These are phyloP conservation scores for Karstenula rhodostoma DNA, from an alignment of 2,329 filamentous ascomycete genomes.

Conservation along the genomic window DNA sequence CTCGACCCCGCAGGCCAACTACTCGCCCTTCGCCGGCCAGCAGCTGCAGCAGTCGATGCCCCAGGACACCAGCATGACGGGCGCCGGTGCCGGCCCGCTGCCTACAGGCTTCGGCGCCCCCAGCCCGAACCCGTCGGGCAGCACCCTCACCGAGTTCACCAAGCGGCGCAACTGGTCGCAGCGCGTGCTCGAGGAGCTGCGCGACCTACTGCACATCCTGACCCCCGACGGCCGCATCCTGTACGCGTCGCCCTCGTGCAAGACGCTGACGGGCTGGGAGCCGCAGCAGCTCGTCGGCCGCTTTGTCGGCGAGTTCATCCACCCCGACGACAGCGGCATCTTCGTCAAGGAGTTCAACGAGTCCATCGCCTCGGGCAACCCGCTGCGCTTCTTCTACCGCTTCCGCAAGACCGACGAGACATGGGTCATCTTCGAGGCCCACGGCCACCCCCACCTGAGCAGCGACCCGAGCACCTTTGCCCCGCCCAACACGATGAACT, in stretches of 20 bases:
- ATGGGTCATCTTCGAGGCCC: constrained; percentile 86
- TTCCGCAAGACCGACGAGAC: constrained; percentile 77
- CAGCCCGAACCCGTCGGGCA: constrained; percentile 54
- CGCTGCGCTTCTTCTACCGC: constrained; percentile 85
- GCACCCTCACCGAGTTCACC: constrained; percentile 70
- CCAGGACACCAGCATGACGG: constrained; percentile 48
- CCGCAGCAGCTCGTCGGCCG: constrained; percentile 74
- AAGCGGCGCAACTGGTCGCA: constrained; percentile 83
- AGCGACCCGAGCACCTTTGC: constrained; percentile 70
- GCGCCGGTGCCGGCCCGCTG: constrained; percentile 63
- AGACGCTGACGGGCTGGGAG: constrained; percentile 77
- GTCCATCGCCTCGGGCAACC: constrained; percentile 81
- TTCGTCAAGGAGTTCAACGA: constrained; percentile 91
- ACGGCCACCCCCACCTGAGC: constrained; percentile 89
- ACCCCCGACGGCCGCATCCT: constrained; percentile 83
- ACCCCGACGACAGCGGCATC: constrained; percentile 82
- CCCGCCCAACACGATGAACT: constrained; percentile 69
- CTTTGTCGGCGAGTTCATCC: constrained; percentile 82
- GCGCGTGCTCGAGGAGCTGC: constrained; percentile 86
- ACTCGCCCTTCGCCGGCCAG: constrained; percentile 34
- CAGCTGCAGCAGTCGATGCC: constrained; percentile 35
- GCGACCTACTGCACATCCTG: constrained; percentile 87
- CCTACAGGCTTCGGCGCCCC: constrained; percentile 62
- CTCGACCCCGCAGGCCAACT: constrained; percentile 29
- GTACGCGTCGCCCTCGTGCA: constrained; percentile 84